Evolutionary conservation across 208 protist genomes (phyloP), one percentile per base, ranked within the genome.

Genomic region (Acanthamoeba triangularis): DNA sequence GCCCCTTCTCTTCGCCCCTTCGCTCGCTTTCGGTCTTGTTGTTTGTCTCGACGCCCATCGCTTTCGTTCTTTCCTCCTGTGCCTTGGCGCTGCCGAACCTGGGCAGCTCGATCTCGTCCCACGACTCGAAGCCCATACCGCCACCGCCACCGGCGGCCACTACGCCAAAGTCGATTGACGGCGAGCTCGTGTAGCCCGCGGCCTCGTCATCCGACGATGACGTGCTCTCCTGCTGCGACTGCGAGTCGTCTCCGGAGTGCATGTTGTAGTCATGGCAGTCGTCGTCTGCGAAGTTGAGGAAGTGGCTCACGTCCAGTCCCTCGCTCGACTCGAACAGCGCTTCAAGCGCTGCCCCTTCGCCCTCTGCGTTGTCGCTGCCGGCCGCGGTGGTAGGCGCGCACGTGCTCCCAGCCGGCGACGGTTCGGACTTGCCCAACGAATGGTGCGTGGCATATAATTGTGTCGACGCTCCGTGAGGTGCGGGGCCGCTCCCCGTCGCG

Each of bases 151-250:
- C 52, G 52, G 3, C 52, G 16, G 52, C 52, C 52, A 56, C 56
- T 18, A 63, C 56, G 63, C 63, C 63, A 72, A 72, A 82, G 33
- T 82, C 74, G 33, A 82, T n/a, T 37, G 74, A 54, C 8, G 74
- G 74, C 37, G 74, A 82, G 5, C 74, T 35, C 8, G 74, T 82
- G 74, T 54, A 82, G 37, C 74, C 74, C 11, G 18, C 74, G 74
- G 11, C 37, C 37, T 82, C 74, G 25, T 41, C 74, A 14, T 25
- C 74, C 33, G 16, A 5, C 74, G 41, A 14, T 35, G 33, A 7
- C 72, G 6, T 49, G 16, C 67, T 6, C 20, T 63, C 56, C 56
- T 54, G 49, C 49, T 54, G 49, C 49, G 49, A 54, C 18, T 28
- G 52, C 16, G 52, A 56, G 52, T 56, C 52, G 11, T 56, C 52